Evolutionary conservation across 2,329 filamentous ascomycete genomes (phyloP).

Genomic region (Gremmenia infestans): DNA sequence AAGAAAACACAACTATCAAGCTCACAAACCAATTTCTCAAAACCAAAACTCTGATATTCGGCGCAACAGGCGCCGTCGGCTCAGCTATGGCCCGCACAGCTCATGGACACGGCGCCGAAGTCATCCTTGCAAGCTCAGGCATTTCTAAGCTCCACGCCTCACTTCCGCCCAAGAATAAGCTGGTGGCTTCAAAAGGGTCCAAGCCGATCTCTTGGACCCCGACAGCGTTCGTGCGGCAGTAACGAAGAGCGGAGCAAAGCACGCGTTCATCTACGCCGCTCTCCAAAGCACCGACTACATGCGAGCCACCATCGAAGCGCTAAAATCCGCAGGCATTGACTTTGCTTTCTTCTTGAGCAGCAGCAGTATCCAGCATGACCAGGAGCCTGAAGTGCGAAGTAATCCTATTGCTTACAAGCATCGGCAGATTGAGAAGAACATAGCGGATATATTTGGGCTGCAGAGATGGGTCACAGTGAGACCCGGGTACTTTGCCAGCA

Average conservation of each 20-base stretch:
- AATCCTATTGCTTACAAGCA: constrained; percentile 38
- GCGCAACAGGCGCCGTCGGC: constrained; percentile 44
- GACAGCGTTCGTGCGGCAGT: constrained; percentile 38
- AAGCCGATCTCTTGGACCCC: constrained; percentile 42
- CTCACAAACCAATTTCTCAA: not conserved
- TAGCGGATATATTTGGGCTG: constrained; percentile 38
- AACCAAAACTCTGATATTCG: constrained; percentile 39
- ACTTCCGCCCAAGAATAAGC: constrained; percentile 8
- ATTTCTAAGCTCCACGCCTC: constrained; percentile 33
- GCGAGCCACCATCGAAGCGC: constrained; percentile 36
- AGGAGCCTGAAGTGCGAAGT: constrained; percentile 22
- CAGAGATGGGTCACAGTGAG: constrained; percentile 37
- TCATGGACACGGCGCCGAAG: constrained; percentile 36
- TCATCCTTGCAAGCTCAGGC: constrained; percentile 45
- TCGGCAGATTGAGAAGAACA: constrained; percentile 39
- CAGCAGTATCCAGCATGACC: constrained; percentile 30
- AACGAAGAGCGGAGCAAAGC: constrained; percentile 37
- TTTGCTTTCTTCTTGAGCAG: constrained; percentile 44
- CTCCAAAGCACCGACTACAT: constrained; percentile 35
- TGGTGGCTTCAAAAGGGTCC: constrained; percentile 34
- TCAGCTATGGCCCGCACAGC: constrained; percentile 37
- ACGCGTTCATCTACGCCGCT: constrained; percentile 44
- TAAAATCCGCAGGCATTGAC: constrained; percentile 41
- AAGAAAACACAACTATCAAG: not conserved
- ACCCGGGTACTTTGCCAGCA: constrained; percentile 42